These are phyloP conservation scores for Cercophora newfieldiana DNA, from an alignment of 495 filamentous ascomycete genomes.

Conservation along the genomic window DNA sequence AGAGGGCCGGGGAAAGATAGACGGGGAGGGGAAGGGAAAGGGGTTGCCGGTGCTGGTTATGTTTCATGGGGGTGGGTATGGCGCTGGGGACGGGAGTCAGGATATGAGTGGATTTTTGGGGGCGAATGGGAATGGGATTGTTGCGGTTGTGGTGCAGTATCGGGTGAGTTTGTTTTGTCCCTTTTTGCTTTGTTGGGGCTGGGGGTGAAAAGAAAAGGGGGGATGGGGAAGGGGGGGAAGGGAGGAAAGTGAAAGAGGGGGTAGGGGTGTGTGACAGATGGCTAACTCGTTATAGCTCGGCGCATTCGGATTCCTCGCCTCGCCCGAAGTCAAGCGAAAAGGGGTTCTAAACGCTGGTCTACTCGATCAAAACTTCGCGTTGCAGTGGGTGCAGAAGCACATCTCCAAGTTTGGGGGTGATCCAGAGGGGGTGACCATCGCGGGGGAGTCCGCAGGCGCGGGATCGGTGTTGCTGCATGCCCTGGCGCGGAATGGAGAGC, in stretches of 20 bases:
- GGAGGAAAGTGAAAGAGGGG: neutral
- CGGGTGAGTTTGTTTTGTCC: constrained; percentile 30
- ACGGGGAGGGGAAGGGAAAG: neutral
- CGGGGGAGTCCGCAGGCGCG: constrained; percentile 54
- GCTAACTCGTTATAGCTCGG: constrained; percentile 19
- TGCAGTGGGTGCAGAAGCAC: constrained; percentile 55
- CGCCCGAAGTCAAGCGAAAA: constrained; percentile 24
- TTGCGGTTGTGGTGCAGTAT: constrained; percentile 36
- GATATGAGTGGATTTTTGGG: constrained; percentile 28
- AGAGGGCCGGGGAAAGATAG: no score
- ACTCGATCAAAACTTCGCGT: constrained; percentile 44
- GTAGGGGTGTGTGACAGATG: neutral
- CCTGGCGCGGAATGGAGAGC: constrained; percentile 12
- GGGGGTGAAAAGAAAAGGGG: no score
- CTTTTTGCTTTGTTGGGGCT: constrained; percentile 13
- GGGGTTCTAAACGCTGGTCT: constrained; percentile 47
- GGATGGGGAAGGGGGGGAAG: neutral
- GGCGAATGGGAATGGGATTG: constrained; percentile 25
- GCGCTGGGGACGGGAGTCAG: constrained; percentile 34
- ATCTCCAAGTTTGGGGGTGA: constrained; percentile 56
- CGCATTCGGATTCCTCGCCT: constrained; percentile 30
- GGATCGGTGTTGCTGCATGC: constrained; percentile 27
- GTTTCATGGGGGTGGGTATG: constrained; percentile 48
- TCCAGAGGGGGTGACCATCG: constrained; percentile 41
- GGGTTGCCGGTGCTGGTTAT: constrained; percentile 43